Evolutionary conservation across 2,329 filamentous ascomycete genomes (phyloP), one percentile per base, ranked within the genome.

Genomic region (Pseudomassariella vexata): DNA sequence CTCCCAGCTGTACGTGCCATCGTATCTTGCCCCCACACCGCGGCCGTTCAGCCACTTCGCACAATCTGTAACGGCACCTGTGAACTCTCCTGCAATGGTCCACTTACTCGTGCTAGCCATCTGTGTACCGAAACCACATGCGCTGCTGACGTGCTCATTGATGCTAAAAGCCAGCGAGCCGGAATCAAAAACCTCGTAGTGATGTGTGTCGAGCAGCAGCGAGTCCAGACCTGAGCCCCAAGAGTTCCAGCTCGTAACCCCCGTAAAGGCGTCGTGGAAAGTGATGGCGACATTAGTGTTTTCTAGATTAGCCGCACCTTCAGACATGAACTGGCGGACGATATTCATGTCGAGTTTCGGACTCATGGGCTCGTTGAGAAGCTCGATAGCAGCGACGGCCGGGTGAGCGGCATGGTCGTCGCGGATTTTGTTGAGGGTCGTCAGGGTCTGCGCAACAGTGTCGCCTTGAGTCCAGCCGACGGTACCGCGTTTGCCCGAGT

Each of bases 141-240:
- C 79, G 45, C 83, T 80, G 36, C 76, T 67, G 33, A 87, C 63
- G 55, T 85, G 85, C 38, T 71, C 70, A 11, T 72, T 66, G 53
- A 85, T 82, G 19, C 70, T 73, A 36, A 82, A 67, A 9, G 67
- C 66, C 37, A 87, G 72, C 43, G 84, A 77, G 34, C 74, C 73
- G 2, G 66, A 66, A 57, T 87, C 85, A 65, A 88, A 88, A 49
- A 85, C 85, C 38, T 82, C 79, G 53, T 88, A 88, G 49, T 87
- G 81, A 55, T 88, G 83, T 2, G 80, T 83, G 56, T 88, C 83
- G n/a, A 88, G 68, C 3, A 85, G 63, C 34, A 88, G 63, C 26
- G 72, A 65, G 14, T 65, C 61, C 39, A 74, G 67, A 27, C 63
- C 60, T 44, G 75, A 66, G 23, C 85, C 66, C 49, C 79, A 71